A percentile compares a stretch with the other conserved stretches of the same genome.
phyloP scores from a whole-genome alignment of 2,329 filamentous ascomycete species.

The Drechslerella coelobrocha region DNA sequence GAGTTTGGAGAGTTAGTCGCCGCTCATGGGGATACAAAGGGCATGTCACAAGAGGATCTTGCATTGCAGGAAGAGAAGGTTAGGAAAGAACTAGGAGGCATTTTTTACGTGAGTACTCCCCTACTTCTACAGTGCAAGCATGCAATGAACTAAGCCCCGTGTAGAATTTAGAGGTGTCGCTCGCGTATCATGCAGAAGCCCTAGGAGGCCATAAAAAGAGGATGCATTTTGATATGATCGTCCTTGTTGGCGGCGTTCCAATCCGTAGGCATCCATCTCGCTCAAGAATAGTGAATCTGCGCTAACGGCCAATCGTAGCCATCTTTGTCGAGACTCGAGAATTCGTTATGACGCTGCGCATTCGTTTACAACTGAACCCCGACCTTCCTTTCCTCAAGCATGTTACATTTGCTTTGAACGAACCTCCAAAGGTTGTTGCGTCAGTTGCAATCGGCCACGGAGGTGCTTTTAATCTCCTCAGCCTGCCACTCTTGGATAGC shows the following conservation, averaged over 20 bases:
- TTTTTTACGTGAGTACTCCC: conserved; percentile 42
- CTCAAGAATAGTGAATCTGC: not conserved
- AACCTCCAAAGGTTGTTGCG: conserved; percentile 84
- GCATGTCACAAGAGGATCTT: conserved; percentile 45
- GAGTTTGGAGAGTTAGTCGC: conserved; percentile 47
- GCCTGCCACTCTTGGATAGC: conserved; percentile 88
- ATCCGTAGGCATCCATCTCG: conserved; percentile 61
- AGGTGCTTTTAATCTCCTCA: conserved; percentile 79
- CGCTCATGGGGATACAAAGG: conserved; percentile 43
- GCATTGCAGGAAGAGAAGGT: conserved; percentile 67
- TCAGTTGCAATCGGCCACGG: conserved; percentile 71
- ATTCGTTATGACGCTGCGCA: conserved; percentile 81
- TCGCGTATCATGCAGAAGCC: conserved; percentile 42
- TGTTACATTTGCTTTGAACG: conserved; percentile 92
- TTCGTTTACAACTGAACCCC: conserved; percentile 83
- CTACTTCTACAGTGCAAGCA: not conserved
- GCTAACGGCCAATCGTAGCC: conserved; percentile 17
- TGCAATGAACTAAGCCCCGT: not conserved
- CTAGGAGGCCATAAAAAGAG: conserved; percentile 70
- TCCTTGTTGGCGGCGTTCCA: conserved; percentile 90
- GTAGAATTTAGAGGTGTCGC: conserved; percentile 38
- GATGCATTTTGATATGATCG: conserved; percentile 96
- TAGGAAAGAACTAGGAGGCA: conserved; percentile 64
- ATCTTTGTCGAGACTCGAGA: conserved; percentile 78
- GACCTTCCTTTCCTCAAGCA: conserved; percentile 92